Evolutionary conservation across 2,329 filamentous ascomycete genomes (phyloP), one percentile per base, ranked within the genome.

Genomic region (Geoglossum cookeanum): DNA sequence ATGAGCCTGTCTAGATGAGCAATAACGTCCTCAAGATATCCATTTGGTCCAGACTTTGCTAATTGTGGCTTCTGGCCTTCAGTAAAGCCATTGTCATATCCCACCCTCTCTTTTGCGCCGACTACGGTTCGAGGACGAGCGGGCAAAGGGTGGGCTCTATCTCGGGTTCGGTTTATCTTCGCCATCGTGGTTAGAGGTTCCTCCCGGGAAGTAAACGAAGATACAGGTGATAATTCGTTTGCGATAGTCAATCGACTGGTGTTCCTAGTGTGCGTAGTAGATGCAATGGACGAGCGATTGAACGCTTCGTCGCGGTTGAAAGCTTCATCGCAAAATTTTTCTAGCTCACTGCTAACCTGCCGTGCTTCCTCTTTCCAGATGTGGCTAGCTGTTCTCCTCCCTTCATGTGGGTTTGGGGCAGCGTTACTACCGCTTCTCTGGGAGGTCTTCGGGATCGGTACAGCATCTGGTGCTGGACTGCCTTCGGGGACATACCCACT

Each of bases 311-410:
- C 90, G 65, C 90, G 94, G 58, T 53, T 53, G 74, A 27, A 48
- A 1, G 90, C 90, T 64, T 92, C 87, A 65, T 97, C 90, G 65
- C 90, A 94, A 59, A 92, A 87, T 68, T 88, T 87, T 55, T 88
- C 87, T 60, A 96, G 82, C 64, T 88, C 88, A 63, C 79, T 80
- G 63, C 88, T 94, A 58, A 94, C 84, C 63, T 91, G 84, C 5
- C 87, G 78, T 57, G 92, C 78, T 66, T 95, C 90, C 59, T 89
- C 87, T 63, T 80, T 83, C 69, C 81, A 83, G 53, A 74, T 72
- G 44, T 77, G 72, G 57, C 71, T 74, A 0, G 72, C 63, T 4
- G 67, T 65, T 1, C 66, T 64, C 9, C 22, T 29, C 15, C 55
- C 47, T n/a, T 54, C 68, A 66, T 54, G 68, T 66, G 62, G 42